Percentiles rank a stretch among this genome's conserved stretches.
phyloP scores from a whole-genome alignment of 1,139 yeast genomes.

The Kluyveromyces marxianus region DNA sequence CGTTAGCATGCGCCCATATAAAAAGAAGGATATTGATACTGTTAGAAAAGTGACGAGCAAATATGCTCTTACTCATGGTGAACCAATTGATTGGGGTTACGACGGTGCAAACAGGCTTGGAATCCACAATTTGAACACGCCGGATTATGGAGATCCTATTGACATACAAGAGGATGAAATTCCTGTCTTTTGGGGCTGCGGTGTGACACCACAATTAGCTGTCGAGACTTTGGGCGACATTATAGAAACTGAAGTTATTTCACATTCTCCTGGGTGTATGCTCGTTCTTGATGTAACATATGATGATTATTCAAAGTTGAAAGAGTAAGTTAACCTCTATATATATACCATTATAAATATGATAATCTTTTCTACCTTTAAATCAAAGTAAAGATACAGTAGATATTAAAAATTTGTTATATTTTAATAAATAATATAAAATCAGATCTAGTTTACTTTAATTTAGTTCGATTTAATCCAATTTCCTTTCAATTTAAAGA shows the following conservation, averaged over 20 bases:
- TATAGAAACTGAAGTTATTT: constrained; percentile 28
- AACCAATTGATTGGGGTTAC: constrained; percentile 35
- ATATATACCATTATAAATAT: not conserved
- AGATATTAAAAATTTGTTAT: too few relatives aligned
- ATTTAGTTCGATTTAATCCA: too few relatives aligned
- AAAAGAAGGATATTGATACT: constrained; percentile 20
- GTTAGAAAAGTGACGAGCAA: constrained; percentile 28
- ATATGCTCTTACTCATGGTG: constrained; percentile 32
- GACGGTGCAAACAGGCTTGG: constrained; percentile 32
- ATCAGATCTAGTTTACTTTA: too few relatives aligned
- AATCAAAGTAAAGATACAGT: too few relatives aligned
- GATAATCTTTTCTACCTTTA: too few relatives aligned
- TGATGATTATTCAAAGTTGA: constrained; percentile 10
- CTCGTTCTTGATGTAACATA: constrained; percentile 30
- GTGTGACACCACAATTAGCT: constrained; percentile 35
- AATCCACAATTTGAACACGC: constrained; percentile 21
- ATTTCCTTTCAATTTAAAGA: too few relatives aligned
- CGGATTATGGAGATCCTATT: constrained; percentile 30
- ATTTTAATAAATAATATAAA: too few relatives aligned
- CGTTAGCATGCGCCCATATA: constrained; percentile 36
- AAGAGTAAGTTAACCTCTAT: not conserved
- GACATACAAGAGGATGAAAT: constrained; percentile 28
- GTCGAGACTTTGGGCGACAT: constrained; percentile 23
- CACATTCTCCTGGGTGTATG: constrained; percentile 34
- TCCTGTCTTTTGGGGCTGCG: constrained; percentile 38